Evolutionary conservation across 805 yeast genomes (phyloP), one percentile per base, ranked within the genome.

Genomic region (Metschnikowia baotianmanensis): DNA sequence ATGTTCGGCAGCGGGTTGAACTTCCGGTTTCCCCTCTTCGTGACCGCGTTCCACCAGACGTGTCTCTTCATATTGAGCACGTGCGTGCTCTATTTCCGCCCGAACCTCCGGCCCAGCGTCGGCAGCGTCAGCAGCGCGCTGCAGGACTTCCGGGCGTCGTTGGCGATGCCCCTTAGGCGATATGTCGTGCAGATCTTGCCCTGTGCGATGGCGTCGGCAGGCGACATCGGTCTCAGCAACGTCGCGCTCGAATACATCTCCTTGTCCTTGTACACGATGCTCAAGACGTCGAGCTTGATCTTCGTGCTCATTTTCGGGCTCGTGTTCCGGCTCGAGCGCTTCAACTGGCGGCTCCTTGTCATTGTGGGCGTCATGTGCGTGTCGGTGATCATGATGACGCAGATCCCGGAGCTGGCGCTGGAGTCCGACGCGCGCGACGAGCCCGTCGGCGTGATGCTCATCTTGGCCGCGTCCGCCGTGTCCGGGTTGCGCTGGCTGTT

Each of bases 401-500:
- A 75, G 55, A 53, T 47, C 20, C 65, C 65, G 24, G 45, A 45
- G 12, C 50, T 57, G 28, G 37, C 35, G 1, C 22, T 35, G 8
- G 49, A 51, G 5, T 46, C 38, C 42, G 55, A 38, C 60, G 22
- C 45, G 21, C 44, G 51, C 9, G 51, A 48, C 43, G 62, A 42
- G 41, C 56, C 47, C 26, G 10, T 82, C 2, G 98, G 99, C 2
- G 79, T 88, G 17, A 38, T 79, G 2, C 65, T 89, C 20, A 97
- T 91, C 1, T 64, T 93, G 21, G 65, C 76, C 2, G 90, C 96
- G 4, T 79, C 95, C 2, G 74, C 84, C 58, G 75, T 88, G 65
- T 82, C 93, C 12, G 99, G 99, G 0, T 67, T 93, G 37, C 76
- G 99, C 48, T 93, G 99, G 99, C 91, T 96, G 1, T 77, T 90